Conservation (phyloP, 805 yeast genomes). For the Cyberlindnera petersonii region DNA sequence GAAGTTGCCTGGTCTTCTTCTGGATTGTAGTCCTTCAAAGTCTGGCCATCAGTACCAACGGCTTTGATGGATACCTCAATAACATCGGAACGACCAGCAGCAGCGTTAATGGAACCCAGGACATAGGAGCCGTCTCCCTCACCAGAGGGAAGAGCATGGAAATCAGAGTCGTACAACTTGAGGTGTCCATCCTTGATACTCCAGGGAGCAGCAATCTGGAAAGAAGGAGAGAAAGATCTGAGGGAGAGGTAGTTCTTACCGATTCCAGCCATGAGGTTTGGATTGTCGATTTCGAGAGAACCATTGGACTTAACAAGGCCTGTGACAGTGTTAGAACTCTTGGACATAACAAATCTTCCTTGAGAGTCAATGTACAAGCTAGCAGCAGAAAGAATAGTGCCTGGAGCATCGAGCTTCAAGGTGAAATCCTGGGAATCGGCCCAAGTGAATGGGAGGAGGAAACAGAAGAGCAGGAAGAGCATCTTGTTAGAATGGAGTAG, state of each 20-base stretch:
- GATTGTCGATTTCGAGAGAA: slow-evolving; percentile 8
- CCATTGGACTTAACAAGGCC: slow-evolving; percentile 9
- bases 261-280: slow-evolving; percentile 4
- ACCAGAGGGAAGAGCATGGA: slow-evolving; percentile 19
- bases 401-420: slow-evolving; percentile 13
- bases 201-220: slow-evolving; percentile 15
- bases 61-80: slow-evolving; percentile 5
- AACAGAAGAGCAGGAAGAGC: background rate
- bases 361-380: slow-evolving; percentile 19
- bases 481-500: too few species aligned
- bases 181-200: slow-evolving; percentile 15
- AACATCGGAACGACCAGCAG: slow-evolving; percentile 10
- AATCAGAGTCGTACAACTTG: slow-evolving; percentile 17
- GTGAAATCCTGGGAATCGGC: slow-evolving; percentile 13
- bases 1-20: too few species aligned
- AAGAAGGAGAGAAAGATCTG: slow-evolving; percentile 6
- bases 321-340: slow-evolving; percentile 1
- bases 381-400: slow-evolving; percentile 23
- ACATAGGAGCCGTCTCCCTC: slow-evolving; percentile 13
- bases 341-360: slow-evolving; percentile 7
- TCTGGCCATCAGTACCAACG: slow-evolving; percentile 2
- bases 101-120: slow-evolving; percentile 20
- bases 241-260: slow-evolving; percentile 18
- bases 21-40: background rate
- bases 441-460: background rate